These are phyloP conservation scores for Elaeis oleifera DNA, from an alignment of 202 grass and related monocot species.

Conservation along the genomic window DNA sequence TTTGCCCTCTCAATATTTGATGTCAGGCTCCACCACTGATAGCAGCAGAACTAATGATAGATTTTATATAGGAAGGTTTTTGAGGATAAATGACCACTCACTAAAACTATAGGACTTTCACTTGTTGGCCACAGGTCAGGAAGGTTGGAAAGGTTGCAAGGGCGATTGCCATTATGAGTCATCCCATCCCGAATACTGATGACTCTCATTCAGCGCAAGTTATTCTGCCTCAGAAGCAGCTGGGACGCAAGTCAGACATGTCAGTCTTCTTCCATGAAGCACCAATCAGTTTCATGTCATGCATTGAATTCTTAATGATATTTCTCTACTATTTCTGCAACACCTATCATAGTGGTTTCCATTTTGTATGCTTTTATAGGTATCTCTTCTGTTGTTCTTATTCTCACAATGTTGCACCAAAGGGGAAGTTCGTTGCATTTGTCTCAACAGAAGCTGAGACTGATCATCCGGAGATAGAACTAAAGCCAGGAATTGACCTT, in stretches of 20 bases:
- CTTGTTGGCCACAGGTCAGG: slow-evolving; percentile 36
- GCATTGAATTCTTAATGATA: neutral
- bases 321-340: slow-evolving; percentile 9
- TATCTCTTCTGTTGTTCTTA: slow-evolving; percentile 92
- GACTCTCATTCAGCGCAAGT: slow-evolving; percentile 88
- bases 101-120: no score
- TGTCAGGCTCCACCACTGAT: no score
- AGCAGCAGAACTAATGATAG: no score
- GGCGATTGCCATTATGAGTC: slow-evolving; percentile 86
- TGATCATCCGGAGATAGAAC: slow-evolving; percentile 48
- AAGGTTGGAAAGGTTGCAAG: slow-evolving; percentile 78
- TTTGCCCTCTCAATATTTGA: no score
- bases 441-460: slow-evolving; percentile 74
- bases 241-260: slow-evolving; percentile 90
- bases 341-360: neutral
- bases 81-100: no score
- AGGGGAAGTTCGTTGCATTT: slow-evolving; percentile 91
- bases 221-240: slow-evolving; percentile 91
- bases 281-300: slow-evolving; percentile 10
- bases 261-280: slow-evolving; percentile 29
- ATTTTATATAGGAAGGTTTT: no score
- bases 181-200: slow-evolving; percentile 75
- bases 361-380: slow-evolving; percentile 36
- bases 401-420: slow-evolving; percentile 78
- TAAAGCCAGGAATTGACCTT: slow-evolving; percentile 72